Evolutionary conservation across 179 eudicot genomes (phyloP), one percentile per base, ranked within the genome.

Genomic region (Beta macrorhiza): DNA sequence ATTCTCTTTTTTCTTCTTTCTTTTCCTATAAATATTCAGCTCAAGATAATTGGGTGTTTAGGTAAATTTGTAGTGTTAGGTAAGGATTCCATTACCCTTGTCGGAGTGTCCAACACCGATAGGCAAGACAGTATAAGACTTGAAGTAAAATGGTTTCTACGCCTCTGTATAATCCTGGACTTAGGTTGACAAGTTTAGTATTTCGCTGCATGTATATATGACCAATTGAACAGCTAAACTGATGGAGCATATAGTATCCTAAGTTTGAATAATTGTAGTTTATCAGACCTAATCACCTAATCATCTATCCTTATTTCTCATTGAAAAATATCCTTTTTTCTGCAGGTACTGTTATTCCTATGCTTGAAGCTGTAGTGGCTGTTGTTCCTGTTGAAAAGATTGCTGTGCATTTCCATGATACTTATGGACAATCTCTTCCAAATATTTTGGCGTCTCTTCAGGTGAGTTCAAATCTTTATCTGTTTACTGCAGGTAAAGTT

Each of bases 341-440:
- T 59, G n/a, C 86, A 96, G 99, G 99, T 72, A 88, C 89, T 73
- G 93, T 97, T 47, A 71, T 97, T 80, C 97, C 97, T 58, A 94
- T 97, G 99, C 97, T 97, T 44, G 93, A 90, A 84, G 97, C 97
- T 85, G 99, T 94, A 76, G 83, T 87, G 89, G 86, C 88, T 16
- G 92, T 94, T 74, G 90, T 97, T 65, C 99, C 98, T n/a, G 80
- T 83, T 74, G 97, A 93, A 83, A 93, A 87, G 82, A 88, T 97
- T 80, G 99, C 98, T 78, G 99, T 97, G 25, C 99, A 97, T 83
- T 97, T 97, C 83, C 99, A 97, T 62, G 99, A 97, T 85, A 97
- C 99, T 47, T 97, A 97, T 37, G 99, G 99, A 49, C 99, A 97
- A 84, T 91, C 99, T 85, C 99, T 97, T 88, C 84, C 99, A 56